Base-by-base conservation (phyloP, 1,139 yeast species). In the Suhomyces chickasaworum region DNA sequence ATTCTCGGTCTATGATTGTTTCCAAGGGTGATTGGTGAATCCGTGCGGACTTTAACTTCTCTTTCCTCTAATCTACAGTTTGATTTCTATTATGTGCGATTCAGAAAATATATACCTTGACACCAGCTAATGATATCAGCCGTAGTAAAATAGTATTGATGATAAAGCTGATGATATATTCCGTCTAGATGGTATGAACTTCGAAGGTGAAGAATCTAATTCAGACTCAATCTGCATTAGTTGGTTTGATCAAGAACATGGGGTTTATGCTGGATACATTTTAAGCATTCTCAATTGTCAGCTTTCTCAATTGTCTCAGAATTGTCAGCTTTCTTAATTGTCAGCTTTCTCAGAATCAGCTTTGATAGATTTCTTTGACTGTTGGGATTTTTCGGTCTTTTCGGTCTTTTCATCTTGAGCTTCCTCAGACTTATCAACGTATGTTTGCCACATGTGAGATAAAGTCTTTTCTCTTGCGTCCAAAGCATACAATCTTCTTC, bases 401-500 rank as follows among this genome's bases (percentile, higher is more conserved):
- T 40, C 32, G 17, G 33, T 12, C 35, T 33, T 23, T 21, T 35
- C 38, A 4, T 22, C 27, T 37, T 27, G 29, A 4, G 8, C 16
- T 13, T n/a, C 35, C 17, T 35, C 47, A 16, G 39, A 33, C 40
- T 42, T 41, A 6, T 34, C 52, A 9, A 61, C 72, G 39, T 59
- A 59, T 46, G 62, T 62, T 36, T 69, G 68, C 89, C 89, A 84
- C 55, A 79, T 69, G 33, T 70, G 68, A 33, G 75, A 59, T 52
- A 81, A 71, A 18, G 69, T 69, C 45, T 73, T 68, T 41, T 74
- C 71, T 58, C 89, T 77, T 31, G 70, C 75, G 16, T 78, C 83
- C 58, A 87, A 77, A n/a, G 89, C 80, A 32, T 68, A 66, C 48
- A 89, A 72, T 60, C 97, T 83, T 71, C 95, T 81, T 68, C 95